Conservation (phyloP, 495 filamentous ascomycete species). For the Sporormia fimetaria region DNA sequence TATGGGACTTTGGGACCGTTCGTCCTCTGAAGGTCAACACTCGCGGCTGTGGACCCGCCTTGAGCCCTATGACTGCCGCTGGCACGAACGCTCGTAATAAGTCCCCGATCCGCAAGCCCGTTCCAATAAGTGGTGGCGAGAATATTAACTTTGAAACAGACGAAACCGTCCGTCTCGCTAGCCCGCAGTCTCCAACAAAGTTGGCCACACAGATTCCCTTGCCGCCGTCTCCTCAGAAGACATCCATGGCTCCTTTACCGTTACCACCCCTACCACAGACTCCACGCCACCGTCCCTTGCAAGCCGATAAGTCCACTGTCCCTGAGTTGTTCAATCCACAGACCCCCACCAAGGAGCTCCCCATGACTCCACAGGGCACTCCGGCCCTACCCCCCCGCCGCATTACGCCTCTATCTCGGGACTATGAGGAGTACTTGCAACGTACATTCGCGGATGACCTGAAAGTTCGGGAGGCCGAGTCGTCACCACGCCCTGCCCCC, state of each 20-base stretch:
- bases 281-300: too few species aligned
- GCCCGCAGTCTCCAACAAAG: constrained; percentile 46
- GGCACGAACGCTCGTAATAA: constrained; percentile 50
- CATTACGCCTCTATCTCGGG: constrained; percentile 18
- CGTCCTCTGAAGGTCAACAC: constrained; percentile 48
- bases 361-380: too few species aligned
- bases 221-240: constrained; percentile 42
- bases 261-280: constrained; percentile 9
- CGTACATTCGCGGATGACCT: constrained; percentile 32
- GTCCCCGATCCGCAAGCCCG: constrained; percentile 26
- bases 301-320: constrained; percentile 28
- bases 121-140: constrained; percentile 12
- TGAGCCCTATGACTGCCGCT: constrained; percentile 62
- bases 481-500: constrained; percentile 12
- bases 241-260: background rate
- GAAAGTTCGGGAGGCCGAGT: constrained; percentile 15
- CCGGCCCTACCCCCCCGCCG: constrained; percentile 26
- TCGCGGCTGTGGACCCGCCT: too few species aligned
- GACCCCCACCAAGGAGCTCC: constrained; percentile 16
- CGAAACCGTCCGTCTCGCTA: constrained; percentile 27
- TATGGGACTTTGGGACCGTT: constrained; percentile 95
- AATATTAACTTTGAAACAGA: constrained; percentile 13
- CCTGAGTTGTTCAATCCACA: constrained; percentile 35
- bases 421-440: constrained; percentile 33
- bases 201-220: constrained; percentile 46